Base-by-base conservation (phyloP, 2,329 filamentous ascomycete genomes). In the Teratosphaeria pseudoeucalypti region DNA sequence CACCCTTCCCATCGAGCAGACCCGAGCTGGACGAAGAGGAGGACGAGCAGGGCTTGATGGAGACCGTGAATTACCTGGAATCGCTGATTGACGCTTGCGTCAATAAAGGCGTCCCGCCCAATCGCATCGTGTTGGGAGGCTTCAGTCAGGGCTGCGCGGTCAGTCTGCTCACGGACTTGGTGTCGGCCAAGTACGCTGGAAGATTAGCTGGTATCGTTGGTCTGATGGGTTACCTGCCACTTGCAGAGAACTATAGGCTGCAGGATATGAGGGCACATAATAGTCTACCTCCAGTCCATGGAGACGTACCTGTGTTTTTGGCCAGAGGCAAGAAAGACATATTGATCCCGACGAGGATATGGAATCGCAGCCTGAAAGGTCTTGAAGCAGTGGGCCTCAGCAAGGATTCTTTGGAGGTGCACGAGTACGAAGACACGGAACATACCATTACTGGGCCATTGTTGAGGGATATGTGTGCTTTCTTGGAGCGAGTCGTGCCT, bases 121-220 rank as follows among this genome's bases (percentile, higher is more conserved):
- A 75, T 19, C 70, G 78, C 11, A 76, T 80, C 34, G 70, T 79
- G 2, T 67, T 80, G 1, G 78, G 76, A 3, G 78, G 78, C 2
- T 80, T 80, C 65, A 77, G 75, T 26, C 77, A 80, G 62, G 78
- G 78, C 19, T 75, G 76, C 66, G 77, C 76, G 0, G 72, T 80
- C 60, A 72, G 74, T 12, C 60, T 80, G 39, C 69, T 79, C 6
- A 75, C 73, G 5, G 76, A 76, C 14, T 62, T 80, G 34, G 72
- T 67, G 2, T 75, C 74, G 2, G 60, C 56, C 5, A 73, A 71
- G 55, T 76, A 76, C 58, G 67, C 72, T 6, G 77, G 77, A 0
- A 71, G 68, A 27, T 66, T 80, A 59, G 75, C 64, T 59, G 77
- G 66, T 3, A 64, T 80, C 37, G 72, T 76, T 0, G 75, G 76